Conservation (phyloP, 1,139 yeast species). For the Meyerozyma smithsonii region DNA sequence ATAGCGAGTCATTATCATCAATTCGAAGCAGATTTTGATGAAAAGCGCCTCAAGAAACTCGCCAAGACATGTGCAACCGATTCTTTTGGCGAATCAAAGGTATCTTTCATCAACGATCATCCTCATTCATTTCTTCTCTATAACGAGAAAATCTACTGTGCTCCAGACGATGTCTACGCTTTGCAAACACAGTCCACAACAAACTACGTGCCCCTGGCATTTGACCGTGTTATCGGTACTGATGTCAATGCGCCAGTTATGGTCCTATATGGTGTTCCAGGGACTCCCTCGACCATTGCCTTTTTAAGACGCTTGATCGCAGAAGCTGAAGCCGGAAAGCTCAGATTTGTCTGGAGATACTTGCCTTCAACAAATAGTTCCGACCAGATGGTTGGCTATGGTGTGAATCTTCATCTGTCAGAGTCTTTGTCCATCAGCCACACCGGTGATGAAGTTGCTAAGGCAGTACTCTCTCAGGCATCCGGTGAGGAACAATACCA, state of each 20-base stretch:
- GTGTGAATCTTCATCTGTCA: constrained; percentile 40
- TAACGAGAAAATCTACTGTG: constrained; percentile 55
- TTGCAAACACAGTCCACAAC: constrained; percentile 40
- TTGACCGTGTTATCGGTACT: constrained; percentile 59
- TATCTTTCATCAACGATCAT: constrained; percentile 5
- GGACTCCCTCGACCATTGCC: constrained; percentile 41
- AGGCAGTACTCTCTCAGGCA: not conserved
- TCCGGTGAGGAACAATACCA: not conserved
- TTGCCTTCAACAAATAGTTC: constrained; percentile 27
- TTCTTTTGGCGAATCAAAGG: constrained; percentile 31
- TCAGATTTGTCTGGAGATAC: constrained; percentile 75
- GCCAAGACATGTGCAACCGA: constrained; percentile 25
- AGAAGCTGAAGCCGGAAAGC: constrained; percentile 60
- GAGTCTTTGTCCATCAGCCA: not conserved
- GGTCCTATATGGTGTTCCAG: constrained; percentile 49
- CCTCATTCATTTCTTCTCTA: constrained; percentile 49
- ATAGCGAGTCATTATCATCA: constrained; percentile 59
- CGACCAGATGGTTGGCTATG: constrained; percentile 58
- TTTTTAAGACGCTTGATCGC: constrained; percentile 58
- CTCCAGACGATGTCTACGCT: constrained; percentile 66
- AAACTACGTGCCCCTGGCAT: constrained; percentile 26
- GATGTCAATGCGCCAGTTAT: constrained; percentile 36
- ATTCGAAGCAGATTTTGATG: constrained; percentile 30
- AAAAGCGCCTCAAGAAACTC: constrained; percentile 17
- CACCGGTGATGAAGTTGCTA: not conserved